A percentile compares a stretch with the other conserved stretches of the same genome.
Evolutionary conservation across 768 basidiomycete genomes (phyloP).

Genomic region (Mycena alexandri): DNA sequence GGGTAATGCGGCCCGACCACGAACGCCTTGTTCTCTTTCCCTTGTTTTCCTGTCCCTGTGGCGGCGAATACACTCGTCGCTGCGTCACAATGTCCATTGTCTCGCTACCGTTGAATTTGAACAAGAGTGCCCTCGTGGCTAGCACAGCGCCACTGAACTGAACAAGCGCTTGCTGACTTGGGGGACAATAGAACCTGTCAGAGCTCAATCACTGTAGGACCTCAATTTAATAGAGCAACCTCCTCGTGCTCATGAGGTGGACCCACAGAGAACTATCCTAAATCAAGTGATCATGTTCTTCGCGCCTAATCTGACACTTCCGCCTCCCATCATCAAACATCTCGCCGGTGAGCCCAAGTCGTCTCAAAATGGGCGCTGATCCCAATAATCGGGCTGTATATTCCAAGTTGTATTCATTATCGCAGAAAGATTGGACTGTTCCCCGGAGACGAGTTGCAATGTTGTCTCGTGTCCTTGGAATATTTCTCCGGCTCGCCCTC

Average conservation of each 20-base stretch:
- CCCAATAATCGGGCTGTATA: not conserved
- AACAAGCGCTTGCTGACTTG: not conserved
- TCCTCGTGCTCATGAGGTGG: conserved; percentile 6
- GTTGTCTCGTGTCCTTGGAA: too few species aligned
- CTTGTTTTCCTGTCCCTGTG: too few species aligned
- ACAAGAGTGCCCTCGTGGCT: too few species aligned
- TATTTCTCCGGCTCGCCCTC: too few species aligned
- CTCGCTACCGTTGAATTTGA: too few species aligned
- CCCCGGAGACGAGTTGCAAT: too few species aligned
- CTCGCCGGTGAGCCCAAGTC: conserved; percentile 7
- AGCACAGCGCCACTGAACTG: not conserved
- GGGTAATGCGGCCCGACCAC: too few species aligned
- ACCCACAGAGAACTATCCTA: conserved; percentile 9
- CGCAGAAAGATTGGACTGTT: too few species aligned
- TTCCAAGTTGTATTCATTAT: not conserved
- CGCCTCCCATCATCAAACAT: not conserved
- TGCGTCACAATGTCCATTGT: too few species aligned
- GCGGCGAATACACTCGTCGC: too few species aligned
- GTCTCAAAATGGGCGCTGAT: conserved; percentile 14
- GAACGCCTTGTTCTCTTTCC: too few species aligned
- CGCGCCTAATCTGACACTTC: not conserved
- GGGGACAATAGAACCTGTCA: not conserved
- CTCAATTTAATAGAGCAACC: not conserved
- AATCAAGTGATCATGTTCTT: not conserved
- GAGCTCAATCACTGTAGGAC: not conserved